Conservation (phyloP, 2,329 filamentous ascomycete genomes). For the Alternaria ethzedia region DNA sequence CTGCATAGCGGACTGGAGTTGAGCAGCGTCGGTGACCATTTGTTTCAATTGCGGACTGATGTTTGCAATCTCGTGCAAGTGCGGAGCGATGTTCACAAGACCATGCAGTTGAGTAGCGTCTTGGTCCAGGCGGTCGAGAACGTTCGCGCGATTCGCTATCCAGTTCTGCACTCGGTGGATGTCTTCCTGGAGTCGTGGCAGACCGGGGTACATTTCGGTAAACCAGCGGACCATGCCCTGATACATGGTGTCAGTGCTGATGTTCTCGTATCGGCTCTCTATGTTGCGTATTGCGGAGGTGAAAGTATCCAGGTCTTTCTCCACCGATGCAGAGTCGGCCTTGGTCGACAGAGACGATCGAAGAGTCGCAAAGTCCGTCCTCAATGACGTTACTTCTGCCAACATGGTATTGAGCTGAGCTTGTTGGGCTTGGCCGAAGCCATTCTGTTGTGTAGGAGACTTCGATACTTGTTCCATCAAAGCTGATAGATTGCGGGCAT, state of each 20-base stretch:
- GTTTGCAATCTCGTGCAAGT: background rate
- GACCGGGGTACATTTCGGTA: slow-evolving; percentile 22
- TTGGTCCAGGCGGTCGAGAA: background rate
- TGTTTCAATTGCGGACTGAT: background rate
- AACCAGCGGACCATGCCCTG: slow-evolving; percentile 34
- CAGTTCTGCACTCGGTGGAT: slow-evolving; percentile 7
- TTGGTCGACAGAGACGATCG: background rate
- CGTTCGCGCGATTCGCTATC: background rate
- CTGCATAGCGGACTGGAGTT: background rate
- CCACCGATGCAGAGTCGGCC: background rate
- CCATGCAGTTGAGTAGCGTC: background rate
- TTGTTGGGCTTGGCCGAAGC: background rate
- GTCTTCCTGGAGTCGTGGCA: slow-evolving; percentile 6
- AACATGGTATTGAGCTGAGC: background rate
- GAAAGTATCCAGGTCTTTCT: slow-evolving; percentile 5
- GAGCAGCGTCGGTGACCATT: background rate
- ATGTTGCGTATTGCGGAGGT: slow-evolving; percentile 15
- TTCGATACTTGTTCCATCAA: background rate
- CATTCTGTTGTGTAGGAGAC: background rate
- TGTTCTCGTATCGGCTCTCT: slow-evolving; percentile 34
- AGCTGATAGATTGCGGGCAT: background rate
- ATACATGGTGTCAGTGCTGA: slow-evolving; percentile 28
- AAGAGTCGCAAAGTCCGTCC: background rate
- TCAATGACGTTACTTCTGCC: background rate
- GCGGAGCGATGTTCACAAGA: background rate